Percentiles rank a stretch among this genome's conserved stretches.
Conservation (phyloP, 106 monocot species). For the Phalaenopsis equestris region DNA sequence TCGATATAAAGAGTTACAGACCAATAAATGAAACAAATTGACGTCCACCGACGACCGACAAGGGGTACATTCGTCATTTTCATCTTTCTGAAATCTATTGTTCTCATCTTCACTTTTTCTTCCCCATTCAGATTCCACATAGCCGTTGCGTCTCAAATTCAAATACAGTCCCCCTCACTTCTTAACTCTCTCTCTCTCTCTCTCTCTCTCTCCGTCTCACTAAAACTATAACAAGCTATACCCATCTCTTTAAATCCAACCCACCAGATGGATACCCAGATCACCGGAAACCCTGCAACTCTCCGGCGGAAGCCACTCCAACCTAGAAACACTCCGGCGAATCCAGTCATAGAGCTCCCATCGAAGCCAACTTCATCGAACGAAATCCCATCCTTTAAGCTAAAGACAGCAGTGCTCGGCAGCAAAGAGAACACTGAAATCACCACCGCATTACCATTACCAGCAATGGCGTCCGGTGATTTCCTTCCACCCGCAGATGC, state of each 20-base stretch:
- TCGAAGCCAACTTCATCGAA: background rate
- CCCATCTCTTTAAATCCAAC: background rate
- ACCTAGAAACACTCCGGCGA: background rate
- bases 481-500: background rate
- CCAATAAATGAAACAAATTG: no score
- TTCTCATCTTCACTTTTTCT: background rate
- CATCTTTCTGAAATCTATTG: background rate
- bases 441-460: background rate
- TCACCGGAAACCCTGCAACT: background rate
- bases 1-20: no score
- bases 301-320: conserved; percentile 2
- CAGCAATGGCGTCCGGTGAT: conserved; percentile 2
- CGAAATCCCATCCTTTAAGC: background rate
- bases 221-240: background rate
- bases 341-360: background rate
- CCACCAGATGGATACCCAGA: background rate
- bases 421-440: conserved; percentile 21
- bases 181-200: background rate
- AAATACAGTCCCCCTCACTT: background rate
- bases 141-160: conserved; percentile 9
- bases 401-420: background rate
- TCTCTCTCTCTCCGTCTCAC: background rate
- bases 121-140: background rate
- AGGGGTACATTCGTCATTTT: background rate
- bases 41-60: background rate